Percentiles rank a stretch among this genome's conserved stretches.
These are phyloP conservation scores for Lasiosphaeris hirsuta DNA, from an alignment of 495 filamentous ascomycete species.

Conservation along the genomic window DNA sequence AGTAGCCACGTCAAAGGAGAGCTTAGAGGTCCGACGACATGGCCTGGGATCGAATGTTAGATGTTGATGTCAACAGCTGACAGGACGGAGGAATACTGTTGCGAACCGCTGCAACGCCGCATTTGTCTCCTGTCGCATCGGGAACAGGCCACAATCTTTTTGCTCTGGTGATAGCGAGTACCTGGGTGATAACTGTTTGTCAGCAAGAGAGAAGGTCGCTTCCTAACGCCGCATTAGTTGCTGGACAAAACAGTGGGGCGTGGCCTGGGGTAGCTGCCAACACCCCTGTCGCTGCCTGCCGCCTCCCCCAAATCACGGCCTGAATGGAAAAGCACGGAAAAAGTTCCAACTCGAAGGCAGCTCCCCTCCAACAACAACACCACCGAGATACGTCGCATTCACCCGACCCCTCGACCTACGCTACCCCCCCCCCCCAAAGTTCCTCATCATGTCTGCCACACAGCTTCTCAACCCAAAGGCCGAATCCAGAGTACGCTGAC, in stretches of 20 bases:
- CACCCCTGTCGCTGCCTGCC: slow-evolving; percentile 28
- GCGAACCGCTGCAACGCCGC: too few relatives aligned
- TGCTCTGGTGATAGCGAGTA: too few relatives aligned
- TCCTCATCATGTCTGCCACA: slow-evolving; percentile 71
- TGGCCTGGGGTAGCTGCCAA: slow-evolving; percentile 18
- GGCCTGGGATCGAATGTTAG: too few relatives aligned
- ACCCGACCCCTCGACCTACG: slow-evolving; percentile 8
- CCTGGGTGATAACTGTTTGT: too few relatives aligned
- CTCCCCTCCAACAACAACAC: slow-evolving; percentile 22
- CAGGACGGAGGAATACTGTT: too few relatives aligned
- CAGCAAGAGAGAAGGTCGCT: too few relatives aligned
- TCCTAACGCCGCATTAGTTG: too few relatives aligned
- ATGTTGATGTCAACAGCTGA: too few relatives aligned
- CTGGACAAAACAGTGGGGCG: slow-evolving; percentile 8
- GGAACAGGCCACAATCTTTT: too few relatives aligned
- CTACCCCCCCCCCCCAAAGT: slow-evolving; percentile 10
- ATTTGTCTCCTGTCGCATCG: too few relatives aligned
- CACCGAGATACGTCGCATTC: slow-evolving; percentile 10
- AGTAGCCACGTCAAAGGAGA: too few relatives aligned
- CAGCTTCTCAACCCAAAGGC: slow-evolving; percentile 98
- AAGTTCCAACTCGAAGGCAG: slow-evolving; percentile 30
- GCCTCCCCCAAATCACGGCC: slow-evolving; percentile 26
- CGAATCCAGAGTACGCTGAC: slow-evolving; percentile 77
- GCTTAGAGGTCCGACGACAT: too few relatives aligned
- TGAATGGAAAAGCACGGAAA: slow-evolving; percentile 30